Conservation (phyloP, 139 green algal genomes). For the Haematococcus lacustris region DNA sequence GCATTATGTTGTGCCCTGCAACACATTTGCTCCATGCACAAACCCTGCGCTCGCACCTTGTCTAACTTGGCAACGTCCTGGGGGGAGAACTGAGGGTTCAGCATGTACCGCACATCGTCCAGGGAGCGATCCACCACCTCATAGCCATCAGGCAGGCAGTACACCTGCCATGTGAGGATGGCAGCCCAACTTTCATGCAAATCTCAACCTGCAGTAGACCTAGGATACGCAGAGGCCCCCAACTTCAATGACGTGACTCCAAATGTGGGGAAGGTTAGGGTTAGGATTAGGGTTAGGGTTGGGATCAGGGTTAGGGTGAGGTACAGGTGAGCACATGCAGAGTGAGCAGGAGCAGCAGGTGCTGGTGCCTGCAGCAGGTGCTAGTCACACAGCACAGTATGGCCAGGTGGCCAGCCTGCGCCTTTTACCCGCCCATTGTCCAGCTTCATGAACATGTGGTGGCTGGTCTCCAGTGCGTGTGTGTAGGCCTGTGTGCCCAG, state of each 20-base stretch:
- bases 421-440: constrained; percentile 65
- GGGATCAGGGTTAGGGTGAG: no score
- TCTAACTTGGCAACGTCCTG: constrained; percentile 37
- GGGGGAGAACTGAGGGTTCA: constrained; percentile 73
- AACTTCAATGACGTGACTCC: not conserved
- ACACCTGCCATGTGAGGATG: constrained; percentile 45
- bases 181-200: not conserved
- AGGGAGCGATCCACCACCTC: constrained; percentile 88
- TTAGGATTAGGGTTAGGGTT: no score
- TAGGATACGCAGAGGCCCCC: not conserved
- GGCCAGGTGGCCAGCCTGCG: no score
- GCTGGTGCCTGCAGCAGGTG: no score
- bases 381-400: no score
- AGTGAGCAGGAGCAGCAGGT: no score
- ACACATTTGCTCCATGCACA: no score
- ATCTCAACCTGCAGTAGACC: not conserved
- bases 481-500: constrained; percentile 87
- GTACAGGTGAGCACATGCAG: no score
- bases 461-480: constrained; percentile 79
- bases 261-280: no score
- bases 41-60: no score
- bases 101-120: constrained; percentile 85
- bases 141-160: constrained; percentile 95
- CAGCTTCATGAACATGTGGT: constrained; percentile 98
- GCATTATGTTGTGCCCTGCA: no score